Percentiles rank a stretch among this genome's conserved stretches.
phyloP scores from a whole-genome alignment of 768 basidiomycete genomes.

The Boletales sp. region DNA sequence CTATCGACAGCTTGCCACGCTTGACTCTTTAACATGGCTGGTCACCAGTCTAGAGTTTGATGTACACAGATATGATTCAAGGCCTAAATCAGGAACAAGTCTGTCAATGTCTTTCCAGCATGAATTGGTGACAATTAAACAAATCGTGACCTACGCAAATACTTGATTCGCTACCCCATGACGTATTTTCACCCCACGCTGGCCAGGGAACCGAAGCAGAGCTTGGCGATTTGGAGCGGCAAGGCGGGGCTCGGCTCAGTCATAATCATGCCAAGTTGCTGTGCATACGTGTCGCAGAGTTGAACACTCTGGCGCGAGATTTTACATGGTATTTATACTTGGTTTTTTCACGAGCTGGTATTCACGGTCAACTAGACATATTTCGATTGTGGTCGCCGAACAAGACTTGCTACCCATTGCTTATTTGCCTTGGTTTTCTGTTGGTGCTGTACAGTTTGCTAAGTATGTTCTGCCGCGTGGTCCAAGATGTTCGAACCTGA shows the following conservation, averaged over 20 bases:
- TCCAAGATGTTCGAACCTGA: too few species aligned
- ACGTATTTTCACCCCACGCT: constrained; percentile 74
- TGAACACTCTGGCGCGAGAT: constrained; percentile 86
- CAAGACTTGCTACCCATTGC: constrained; percentile 68
- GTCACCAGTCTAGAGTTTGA: too few species aligned
- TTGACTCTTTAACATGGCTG: too few species aligned
- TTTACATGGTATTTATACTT: constrained; percentile 56
- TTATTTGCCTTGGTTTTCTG: too few species aligned
- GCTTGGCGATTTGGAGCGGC: constrained; percentile 78
- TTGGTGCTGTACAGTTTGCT: too few species aligned
- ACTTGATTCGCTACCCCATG: constrained; percentile 75
- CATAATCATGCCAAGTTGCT: constrained; percentile 83
- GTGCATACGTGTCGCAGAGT: constrained; percentile 82
- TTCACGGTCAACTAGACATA: constrained; percentile 54
- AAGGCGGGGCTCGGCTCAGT: constrained; percentile 75
- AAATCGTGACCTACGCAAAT: constrained; percentile 86
- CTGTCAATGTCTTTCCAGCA: constrained; percentile 80
- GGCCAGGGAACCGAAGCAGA: constrained; percentile 58
- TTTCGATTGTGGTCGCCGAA: constrained; percentile 85
- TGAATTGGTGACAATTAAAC: constrained; percentile 76
- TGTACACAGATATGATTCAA: too few species aligned
- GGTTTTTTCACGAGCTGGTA: neutral
- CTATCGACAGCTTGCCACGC: too few species aligned
- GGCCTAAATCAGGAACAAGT: constrained; percentile 63
- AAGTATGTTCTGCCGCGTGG: too few species aligned